Percentiles rank a stretch among this genome's conserved stretches.
Evolutionary conservation across 2,329 filamentous ascomycete species (phyloP).

Genomic region (Calonectria ilicicola): DNA sequence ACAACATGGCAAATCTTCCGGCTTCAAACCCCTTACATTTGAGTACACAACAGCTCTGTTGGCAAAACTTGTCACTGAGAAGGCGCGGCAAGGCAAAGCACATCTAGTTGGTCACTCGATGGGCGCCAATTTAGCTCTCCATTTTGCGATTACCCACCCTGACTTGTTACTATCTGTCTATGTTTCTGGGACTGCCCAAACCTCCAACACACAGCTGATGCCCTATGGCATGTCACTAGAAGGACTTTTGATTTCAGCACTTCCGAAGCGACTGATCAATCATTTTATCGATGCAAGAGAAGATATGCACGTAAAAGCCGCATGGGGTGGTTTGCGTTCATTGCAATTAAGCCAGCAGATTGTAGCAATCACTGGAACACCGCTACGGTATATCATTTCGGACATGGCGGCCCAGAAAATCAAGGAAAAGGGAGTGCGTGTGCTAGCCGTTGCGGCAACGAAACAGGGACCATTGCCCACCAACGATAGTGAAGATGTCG

Average conservation of each 20-base stretch:
- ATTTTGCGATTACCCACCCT: not conserved
- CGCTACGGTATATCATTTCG: not conserved
- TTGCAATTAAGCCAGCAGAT: not conserved
- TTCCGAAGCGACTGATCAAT: not conserved
- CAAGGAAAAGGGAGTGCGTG: not conserved
- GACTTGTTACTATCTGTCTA: not conserved
- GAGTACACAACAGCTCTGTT: not conserved
- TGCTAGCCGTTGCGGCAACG: not conserved
- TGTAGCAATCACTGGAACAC: not conserved
- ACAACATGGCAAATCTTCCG: not conserved
- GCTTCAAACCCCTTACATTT: not conserved
- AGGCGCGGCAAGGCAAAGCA: not conserved
- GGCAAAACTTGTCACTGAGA: not conserved
- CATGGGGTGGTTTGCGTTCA: not conserved
- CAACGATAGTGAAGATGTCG: not conserved
- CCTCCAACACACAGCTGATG: not conserved
- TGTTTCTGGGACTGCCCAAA: not conserved
- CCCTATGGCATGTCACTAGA: not conserved
- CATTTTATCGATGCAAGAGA: not conserved
- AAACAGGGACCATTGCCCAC: not conserved
- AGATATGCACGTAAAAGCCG: not conserved
- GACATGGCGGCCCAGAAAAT: not conserved
- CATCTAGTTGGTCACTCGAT: not conserved
- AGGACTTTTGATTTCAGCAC: not conserved
- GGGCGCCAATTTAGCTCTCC: not conserved